phyloP scores from a whole-genome alignment of 495 filamentous ascomycete species.

The Eremomyces bilateralis region DNA sequence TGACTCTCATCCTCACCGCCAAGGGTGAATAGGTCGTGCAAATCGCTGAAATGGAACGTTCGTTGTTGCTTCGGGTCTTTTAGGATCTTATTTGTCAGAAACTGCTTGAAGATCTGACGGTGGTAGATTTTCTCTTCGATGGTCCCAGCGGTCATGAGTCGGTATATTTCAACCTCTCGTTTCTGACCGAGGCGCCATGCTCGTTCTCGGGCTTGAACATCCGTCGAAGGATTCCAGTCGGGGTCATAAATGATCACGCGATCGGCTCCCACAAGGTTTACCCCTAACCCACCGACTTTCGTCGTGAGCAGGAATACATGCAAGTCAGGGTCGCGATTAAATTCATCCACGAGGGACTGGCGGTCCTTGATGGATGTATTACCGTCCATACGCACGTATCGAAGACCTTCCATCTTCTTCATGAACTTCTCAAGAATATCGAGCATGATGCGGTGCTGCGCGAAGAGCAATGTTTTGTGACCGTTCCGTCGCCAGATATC shows the following conservation, averaged over 20 bases:
- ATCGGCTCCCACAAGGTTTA: conserved; percentile 86
- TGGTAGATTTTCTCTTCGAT: conserved; percentile 99
- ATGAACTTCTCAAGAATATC: conserved; percentile 77
- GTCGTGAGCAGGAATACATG: conserved; percentile 88
- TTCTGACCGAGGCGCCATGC: conserved; percentile 94
- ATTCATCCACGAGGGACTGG: conserved; percentile 69
- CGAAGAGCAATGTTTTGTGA: conserved; percentile 81
- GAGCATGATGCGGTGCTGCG: conserved; percentile 79
- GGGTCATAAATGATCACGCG: conserved; percentile 95
- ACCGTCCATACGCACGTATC: conserved; percentile 82
- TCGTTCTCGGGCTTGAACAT: conserved; percentile 84
- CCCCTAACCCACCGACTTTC: conserved; percentile 79
- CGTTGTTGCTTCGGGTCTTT: conserved; percentile 78
- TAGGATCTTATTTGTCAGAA: conserved; percentile 82
- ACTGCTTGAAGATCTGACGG: conserved; percentile 93
- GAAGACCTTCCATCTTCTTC: conserved; percentile 38
- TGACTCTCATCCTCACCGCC: conserved; percentile 41
- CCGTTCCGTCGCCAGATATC: conserved; percentile 69
- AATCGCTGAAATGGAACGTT: conserved; percentile 61
- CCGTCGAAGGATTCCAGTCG: conserved; percentile 92
- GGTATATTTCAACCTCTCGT: conserved; percentile 78
- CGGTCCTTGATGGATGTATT: conserved; percentile 63
- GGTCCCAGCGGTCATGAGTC: conserved; percentile 87
- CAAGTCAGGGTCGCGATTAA: conserved; percentile 58
- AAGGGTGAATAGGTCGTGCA: conserved; percentile 79